Evolutionary conservation across 2,329 filamentous ascomycete genomes (phyloP), one percentile per base, ranked within the genome.

Genomic region (Aspergillus nomiae): DNA sequence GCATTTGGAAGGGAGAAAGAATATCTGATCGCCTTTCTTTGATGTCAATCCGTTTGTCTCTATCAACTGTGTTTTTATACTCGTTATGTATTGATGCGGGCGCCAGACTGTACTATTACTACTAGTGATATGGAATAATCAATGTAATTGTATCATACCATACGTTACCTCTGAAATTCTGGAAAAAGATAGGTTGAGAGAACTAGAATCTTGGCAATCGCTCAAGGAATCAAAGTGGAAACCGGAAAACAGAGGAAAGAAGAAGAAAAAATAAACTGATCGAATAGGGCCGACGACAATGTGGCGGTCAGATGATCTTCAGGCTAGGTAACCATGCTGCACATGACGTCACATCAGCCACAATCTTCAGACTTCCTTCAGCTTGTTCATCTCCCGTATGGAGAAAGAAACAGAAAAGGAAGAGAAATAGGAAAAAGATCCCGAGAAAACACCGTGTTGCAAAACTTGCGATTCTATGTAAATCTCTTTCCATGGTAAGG

Each of bases 1-100:
- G 93, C 91, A 96, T 81, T 75, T 96, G 73, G 80, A 69, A 12
- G 59, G 76, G 55, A 73, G 75, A 61, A 76, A 76, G 60, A 60
- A 63, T 60, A 46, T 64, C 19, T 71, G 54, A 32, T 38, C 19
- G 4, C 21, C 6, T 53, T 21, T 54, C 8, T 54, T 36, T 53
- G 4, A 26, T 12, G 50, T 53, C 32, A 50, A 12, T 16, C 11
- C 0, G 12, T 36, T 2, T 21, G 53, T 24, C 34, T 41, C 60
- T 48, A 28, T 24, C 36, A n/a, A 32, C 11, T 53, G 30, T 21
- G 24, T 36, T 21, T 21, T 21, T 56, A 10, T 21, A 50, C 21
- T 54, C 30, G 14, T 45, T 38, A 26, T 36, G 6, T 36, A 32
- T 55, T 55, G n/a, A 55, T 55, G 51, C 51, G 51, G 21, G n/a